A percentile compares a stretch with the other conserved stretches of the same genome.
Evolutionary conservation across 2,329 filamentous ascomycete genomes (phyloP).

Genomic region (Penicillium sp.): DNA sequence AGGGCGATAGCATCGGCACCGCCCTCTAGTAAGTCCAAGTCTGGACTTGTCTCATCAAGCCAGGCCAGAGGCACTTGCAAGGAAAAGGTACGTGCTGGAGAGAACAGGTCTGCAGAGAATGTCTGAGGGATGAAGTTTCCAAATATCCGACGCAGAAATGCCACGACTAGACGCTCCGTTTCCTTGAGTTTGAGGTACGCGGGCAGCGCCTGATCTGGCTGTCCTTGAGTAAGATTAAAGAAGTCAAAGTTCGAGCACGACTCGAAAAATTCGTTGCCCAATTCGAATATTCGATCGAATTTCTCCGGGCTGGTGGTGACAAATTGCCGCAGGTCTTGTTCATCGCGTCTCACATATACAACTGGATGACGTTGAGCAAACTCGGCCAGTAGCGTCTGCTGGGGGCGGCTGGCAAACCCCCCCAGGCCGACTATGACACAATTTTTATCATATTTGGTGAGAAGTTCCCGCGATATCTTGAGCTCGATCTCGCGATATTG

Average conservation of each 20-base stretch:
- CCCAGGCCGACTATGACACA: conserved; percentile 68
- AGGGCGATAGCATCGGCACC: conserved; percentile 21
- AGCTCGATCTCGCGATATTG: conserved; percentile 63
- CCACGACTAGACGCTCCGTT: conserved; percentile 19
- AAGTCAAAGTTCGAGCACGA: conserved; percentile 27
- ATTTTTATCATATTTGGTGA: conserved; percentile 47
- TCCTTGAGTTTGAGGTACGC: conserved; percentile 21
- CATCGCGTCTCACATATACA: conserved; percentile 64
- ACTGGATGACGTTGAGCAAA: conserved; percentile 64
- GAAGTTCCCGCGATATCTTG: conserved; percentile 57
- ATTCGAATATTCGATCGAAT: conserved; percentile 15
- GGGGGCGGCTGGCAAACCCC: conserved; percentile 61
- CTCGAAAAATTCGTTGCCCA: conserved; percentile 36
- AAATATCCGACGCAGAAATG: conserved; percentile 19
- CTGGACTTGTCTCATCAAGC: conserved; percentile 4
- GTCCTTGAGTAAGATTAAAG: conserved; percentile 14
- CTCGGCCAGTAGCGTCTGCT: conserved; percentile 58
- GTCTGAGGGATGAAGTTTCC: conserved; percentile 7
- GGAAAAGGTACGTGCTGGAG: conserved; percentile 18
- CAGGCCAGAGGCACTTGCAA: conserved; percentile 13
- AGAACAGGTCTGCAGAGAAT: conserved; percentile 14
- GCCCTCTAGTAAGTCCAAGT: conserved; percentile 15
- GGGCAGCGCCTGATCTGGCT: not conserved
- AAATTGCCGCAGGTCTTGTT: conserved; percentile 11
- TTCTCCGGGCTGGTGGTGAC: conserved; percentile 24